Evolutionary conservation across 2,329 filamentous ascomycete species (phyloP).

Genomic region (Clonostachys solani): DNA sequence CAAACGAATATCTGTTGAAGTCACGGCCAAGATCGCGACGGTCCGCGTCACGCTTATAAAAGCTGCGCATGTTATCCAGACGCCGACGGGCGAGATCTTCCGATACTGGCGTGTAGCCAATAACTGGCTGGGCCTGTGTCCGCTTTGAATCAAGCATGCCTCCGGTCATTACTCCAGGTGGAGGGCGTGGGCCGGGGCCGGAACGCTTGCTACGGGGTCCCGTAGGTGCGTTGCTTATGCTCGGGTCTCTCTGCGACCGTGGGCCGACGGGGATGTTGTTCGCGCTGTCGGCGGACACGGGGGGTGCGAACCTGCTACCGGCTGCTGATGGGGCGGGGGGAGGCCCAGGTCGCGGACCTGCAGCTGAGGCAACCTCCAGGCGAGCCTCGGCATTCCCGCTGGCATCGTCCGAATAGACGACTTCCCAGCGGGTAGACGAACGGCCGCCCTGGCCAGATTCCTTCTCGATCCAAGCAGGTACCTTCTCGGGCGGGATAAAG

Average conservation of each 20-base stretch:
- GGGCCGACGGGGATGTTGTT: constrained; percentile 32
- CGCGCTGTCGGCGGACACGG: constrained; percentile 8
- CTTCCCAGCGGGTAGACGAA: constrained; percentile 59
- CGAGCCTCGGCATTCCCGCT: constrained; percentile 50
- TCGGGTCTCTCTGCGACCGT: constrained; percentile 15
- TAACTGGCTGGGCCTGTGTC: constrained; percentile 34
- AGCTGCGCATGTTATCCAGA: constrained; percentile 49
- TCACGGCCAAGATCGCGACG: constrained; percentile 33
- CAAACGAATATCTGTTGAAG: constrained; percentile 70
- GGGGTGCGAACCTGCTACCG: not conserved
- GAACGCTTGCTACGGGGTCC: constrained; percentile 33
- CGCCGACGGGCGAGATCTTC: constrained; percentile 61
- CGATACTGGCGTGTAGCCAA: constrained; percentile 54
- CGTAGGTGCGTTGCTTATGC: constrained; percentile 9
- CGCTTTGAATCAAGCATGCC: constrained; percentile 4
- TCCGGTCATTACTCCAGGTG: not conserved
- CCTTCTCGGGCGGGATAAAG: constrained; percentile 74
- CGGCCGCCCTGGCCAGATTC: constrained; percentile 51
- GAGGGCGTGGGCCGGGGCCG: constrained; percentile 17
- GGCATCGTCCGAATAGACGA: constrained; percentile 59
- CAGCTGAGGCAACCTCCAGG: constrained; percentile 28
- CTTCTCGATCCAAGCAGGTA: constrained; percentile 68
- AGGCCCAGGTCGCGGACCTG: not conserved
- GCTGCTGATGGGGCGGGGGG: not conserved
- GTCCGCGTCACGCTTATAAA: constrained; percentile 35